phyloP scores from a whole-genome alignment of 164 flowering plant genomes.

The Nelumbo lutea region DNA sequence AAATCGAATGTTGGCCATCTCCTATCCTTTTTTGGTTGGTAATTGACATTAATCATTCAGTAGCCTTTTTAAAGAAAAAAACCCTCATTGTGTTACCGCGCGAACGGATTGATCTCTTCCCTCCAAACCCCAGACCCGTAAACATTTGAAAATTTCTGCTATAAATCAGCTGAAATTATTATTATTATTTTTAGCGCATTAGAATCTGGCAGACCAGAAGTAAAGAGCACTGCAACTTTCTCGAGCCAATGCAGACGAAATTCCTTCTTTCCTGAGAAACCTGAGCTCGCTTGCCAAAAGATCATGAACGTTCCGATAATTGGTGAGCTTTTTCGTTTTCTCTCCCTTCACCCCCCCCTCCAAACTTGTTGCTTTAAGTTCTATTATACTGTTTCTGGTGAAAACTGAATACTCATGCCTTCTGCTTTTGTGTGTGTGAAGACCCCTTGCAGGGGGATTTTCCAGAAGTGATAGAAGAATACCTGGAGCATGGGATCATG shows the following conservation, averaged over 20 bases:
- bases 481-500: constrained; percentile 81
- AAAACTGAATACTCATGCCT: background rate
- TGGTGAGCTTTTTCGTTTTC: constrained; percentile 23
- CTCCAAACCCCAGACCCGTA: no score
- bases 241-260: background rate
- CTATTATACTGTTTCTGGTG: background rate
- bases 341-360: background rate
- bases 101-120: no score
- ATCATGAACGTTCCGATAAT: constrained; percentile 55
- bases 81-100: no score
- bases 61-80: no score
- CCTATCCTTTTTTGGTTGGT: no score
- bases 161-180: no score
- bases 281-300: no score
- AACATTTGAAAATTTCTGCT: no score
- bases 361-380: no score
- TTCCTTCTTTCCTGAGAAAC: background rate
- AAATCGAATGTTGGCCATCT: no score
- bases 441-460: constrained; percentile 99
- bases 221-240: background rate
- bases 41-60: no score
- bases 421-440: constrained; percentile 17
- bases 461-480: constrained; percentile 96
- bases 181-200: no score
- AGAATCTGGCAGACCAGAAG: background rate